These are phyloP conservation scores for Anisodus tanguticus DNA, from an alignment of 257 asterid genomes.

Conservation along the genomic window DNA sequence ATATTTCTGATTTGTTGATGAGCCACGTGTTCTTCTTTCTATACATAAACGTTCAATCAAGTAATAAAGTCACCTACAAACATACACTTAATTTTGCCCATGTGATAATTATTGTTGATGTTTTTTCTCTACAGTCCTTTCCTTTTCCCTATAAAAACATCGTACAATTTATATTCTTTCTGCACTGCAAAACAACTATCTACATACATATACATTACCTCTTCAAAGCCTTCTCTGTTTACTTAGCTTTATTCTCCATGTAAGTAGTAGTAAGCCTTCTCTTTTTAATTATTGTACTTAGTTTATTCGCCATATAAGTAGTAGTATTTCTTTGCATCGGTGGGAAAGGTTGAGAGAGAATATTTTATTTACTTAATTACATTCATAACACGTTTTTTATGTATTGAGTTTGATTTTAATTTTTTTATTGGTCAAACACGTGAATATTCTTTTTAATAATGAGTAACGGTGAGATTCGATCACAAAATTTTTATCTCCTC, in stretches of 20 bases:
- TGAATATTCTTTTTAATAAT: too few relatives aligned
- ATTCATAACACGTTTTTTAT: too few relatives aligned
- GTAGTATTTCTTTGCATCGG: background rate
- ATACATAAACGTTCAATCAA: conserved; percentile 34
- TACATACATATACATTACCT: background rate
- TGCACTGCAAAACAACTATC: conserved; percentile 34
- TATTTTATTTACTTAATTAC: background rate
- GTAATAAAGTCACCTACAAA: background rate
- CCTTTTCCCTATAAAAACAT: conserved; percentile 42
- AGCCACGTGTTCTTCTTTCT: conserved; percentile 56
- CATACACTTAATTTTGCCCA: background rate
- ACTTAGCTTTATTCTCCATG: background rate
- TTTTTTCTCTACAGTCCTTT: conserved; percentile 16
- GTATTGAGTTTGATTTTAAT: too few relatives aligned
- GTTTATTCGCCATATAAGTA: background rate
- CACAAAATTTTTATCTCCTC: too few relatives aligned
- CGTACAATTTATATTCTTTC: conserved; percentile 39
- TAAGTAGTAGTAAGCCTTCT: background rate
- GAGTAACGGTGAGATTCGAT: too few relatives aligned
- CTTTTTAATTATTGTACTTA: background rate
- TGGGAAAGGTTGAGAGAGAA: background rate
- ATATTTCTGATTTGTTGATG: conserved; percentile 40
- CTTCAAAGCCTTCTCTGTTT: background rate
- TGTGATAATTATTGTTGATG: conserved; percentile 3
- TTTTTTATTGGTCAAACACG: too few relatives aligned